Conservation (phyloP, 2,329 filamentous ascomycete genomes). For the Fusarium redolens region DNA sequence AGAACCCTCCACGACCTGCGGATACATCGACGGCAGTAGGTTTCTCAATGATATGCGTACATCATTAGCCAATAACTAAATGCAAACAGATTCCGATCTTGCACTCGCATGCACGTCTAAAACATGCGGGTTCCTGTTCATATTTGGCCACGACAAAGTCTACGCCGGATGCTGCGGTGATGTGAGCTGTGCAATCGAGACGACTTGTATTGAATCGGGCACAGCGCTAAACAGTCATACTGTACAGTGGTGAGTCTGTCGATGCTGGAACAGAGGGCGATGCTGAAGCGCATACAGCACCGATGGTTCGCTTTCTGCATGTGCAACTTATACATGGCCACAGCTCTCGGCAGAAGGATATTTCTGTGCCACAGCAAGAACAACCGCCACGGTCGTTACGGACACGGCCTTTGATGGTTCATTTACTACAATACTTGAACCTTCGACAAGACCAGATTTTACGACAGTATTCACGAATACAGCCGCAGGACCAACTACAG, state of each 20-base stretch:
- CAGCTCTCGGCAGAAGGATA: not conserved
- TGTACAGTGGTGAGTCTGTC: slow-evolving; percentile 9
- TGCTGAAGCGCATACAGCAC: slow-evolving; percentile 1
- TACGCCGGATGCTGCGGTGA: slow-evolving; percentile 20
- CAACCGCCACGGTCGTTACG: slow-evolving; percentile 5
- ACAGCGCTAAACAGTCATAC: not conserved
- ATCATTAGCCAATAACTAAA: not conserved
- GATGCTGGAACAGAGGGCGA: not conserved
- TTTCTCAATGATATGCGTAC: no score
- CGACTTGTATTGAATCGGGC: slow-evolving; percentile 24
- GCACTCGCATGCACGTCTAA: not conserved
- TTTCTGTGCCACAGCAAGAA: slow-evolving; percentile 12
- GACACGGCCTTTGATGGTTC: not conserved
- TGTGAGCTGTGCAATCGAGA: slow-evolving; percentile 9
- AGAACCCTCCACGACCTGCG: not conserved
- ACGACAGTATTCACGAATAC: no score
- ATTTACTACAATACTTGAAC: no score
- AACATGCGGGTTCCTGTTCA: slow-evolving; percentile 9
- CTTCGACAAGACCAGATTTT: no score
- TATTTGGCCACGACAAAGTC: not conserved
- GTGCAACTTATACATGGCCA: slow-evolving; percentile 29
- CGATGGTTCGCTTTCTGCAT: slow-evolving; percentile 3
- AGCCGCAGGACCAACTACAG: no score
- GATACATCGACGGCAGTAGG: slow-evolving; percentile 17
- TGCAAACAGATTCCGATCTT: not conserved